Percentiles rank a stretch among this genome's conserved stretches.
These are phyloP conservation scores for Orychophragmus violaceus DNA, from an alignment of 345 rosid species.

Conservation along the genomic window DNA sequence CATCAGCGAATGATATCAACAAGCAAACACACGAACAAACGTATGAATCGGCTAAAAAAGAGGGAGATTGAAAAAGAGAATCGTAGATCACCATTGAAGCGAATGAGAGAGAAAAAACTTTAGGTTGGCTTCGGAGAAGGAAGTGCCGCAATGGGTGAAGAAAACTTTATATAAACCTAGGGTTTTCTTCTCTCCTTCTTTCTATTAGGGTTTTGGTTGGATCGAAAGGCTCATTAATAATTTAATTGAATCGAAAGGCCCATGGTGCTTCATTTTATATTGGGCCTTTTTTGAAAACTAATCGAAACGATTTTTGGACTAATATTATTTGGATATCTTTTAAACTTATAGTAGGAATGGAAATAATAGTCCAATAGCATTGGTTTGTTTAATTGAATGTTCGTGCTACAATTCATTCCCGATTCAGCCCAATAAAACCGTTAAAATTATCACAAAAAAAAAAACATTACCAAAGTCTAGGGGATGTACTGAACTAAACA, in stretches of 20 bases:
- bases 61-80: background rate
- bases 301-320: too few relatives aligned
- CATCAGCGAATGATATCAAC: background rate
- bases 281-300: background rate
- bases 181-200: slow-evolving; percentile 4
- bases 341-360: too few relatives aligned
- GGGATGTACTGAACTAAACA: too few relatives aligned
- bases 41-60: background rate
- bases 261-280: background rate
- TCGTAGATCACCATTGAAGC: slow-evolving; percentile 28
- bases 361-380: too few relatives aligned
- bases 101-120: background rate
- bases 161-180: slow-evolving; percentile 19
- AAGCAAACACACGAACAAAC: background rate
- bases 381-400: too few relatives aligned
- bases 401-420: too few relatives aligned
- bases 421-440: too few relatives aligned
- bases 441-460: too few relatives aligned
- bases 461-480: too few relatives aligned
- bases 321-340: too few relatives aligned
- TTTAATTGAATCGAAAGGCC: background rate
- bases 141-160: background rate
- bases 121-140: slow-evolving; percentile 5
- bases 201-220: background rate
- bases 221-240: background rate